phyloP scores from a whole-genome alignment of 768 basidiomycete genomes.

The Tulasnella sp. region DNA sequence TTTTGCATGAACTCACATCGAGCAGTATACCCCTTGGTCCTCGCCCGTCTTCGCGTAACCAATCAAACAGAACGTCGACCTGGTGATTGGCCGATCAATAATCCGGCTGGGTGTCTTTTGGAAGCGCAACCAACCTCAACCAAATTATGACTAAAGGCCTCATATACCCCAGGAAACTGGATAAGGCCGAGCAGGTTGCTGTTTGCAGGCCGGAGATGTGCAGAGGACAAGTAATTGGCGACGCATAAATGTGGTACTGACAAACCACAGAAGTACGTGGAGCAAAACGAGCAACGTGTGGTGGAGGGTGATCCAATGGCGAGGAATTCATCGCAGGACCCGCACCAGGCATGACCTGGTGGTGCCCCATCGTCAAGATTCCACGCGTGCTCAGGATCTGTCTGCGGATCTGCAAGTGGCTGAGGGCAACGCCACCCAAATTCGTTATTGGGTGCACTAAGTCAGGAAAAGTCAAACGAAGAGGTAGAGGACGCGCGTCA shows the following conservation, averaged over 20 bases:
- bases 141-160: slow-evolving; percentile 63
- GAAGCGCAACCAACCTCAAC: slow-evolving; percentile 41
- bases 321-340: slow-evolving; percentile 70
- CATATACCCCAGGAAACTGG: slow-evolving; percentile 49
- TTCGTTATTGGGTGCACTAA: slow-evolving; percentile 41
- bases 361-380: slow-evolving; percentile 63
- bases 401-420: slow-evolving; percentile 59
- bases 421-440: slow-evolving; percentile 74
- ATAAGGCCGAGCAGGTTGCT: slow-evolving; percentile 61
- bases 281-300: slow-evolving; percentile 75
- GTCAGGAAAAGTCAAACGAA: not conserved
- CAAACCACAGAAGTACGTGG: slow-evolving; percentile 72
- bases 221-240: slow-evolving; percentile 42
- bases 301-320: slow-evolving; percentile 61
- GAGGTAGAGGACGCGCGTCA: not conserved
- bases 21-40: slow-evolving; percentile 64
- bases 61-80: slow-evolving; percentile 66
- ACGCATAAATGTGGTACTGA: slow-evolving; percentile 61
- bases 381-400: slow-evolving; percentile 63
- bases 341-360: slow-evolving; percentile 68
- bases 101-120: too few species aligned
- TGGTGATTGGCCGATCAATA: not conserved
- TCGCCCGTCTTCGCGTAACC: slow-evolving; percentile 48
- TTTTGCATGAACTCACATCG: slow-evolving; percentile 37
- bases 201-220: slow-evolving; percentile 54